Base-by-base conservation (phyloP, 768 basidiomycete genomes). In the Boletus sp. region DNA sequence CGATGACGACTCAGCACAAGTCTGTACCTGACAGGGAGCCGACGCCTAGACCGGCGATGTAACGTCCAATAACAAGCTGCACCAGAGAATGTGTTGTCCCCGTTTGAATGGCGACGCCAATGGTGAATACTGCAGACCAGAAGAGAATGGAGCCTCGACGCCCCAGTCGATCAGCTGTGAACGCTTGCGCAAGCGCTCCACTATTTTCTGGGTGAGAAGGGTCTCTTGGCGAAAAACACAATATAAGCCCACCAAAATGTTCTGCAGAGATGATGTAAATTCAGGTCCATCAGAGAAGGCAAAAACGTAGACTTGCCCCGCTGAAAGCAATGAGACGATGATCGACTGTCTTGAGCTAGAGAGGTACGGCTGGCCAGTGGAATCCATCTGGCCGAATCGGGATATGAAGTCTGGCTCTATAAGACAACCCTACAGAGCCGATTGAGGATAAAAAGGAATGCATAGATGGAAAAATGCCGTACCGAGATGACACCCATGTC, bases 401-500 rank as follows among this genome's bases (percentile, higher is more conserved):
- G 72, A 59, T 60, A 88, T 77, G 67, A 90, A 90, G 66, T 90
- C 87, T 8, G 81, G 81, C 85, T 89, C 89, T 54, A 90, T 88
- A 32, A 90, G 70, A 62, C 86, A 88, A 76, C 88, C 88, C 82
- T 85, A 62, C 3, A 32, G 25, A 33, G 14, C 19, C 17, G 15
- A 25, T 10, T 49, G 13, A 51, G 17, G 19, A 55, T 48, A 51
- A n/a, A 48, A 50, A n/a, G 50, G n/a, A 37, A 52, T 35, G 50
- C 15, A n/a, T 13, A 45, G 25, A 35, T 51, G 4, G 19, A 17
- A 34, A 19, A 43, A 15, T 5, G 5, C 66, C 78, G 49, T 56
- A 86, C 84, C 51, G 86, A 88, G 56, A 88, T 87, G 51, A 88
- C 83, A 67, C 87, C 85, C 65, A 88, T 86, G 58, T 88, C 86